Percentiles rank a stretch among this genome's conserved stretches.
Conservation (phyloP, 148 eudicot genomes). For the Rhododendron ferrugineum region DNA sequence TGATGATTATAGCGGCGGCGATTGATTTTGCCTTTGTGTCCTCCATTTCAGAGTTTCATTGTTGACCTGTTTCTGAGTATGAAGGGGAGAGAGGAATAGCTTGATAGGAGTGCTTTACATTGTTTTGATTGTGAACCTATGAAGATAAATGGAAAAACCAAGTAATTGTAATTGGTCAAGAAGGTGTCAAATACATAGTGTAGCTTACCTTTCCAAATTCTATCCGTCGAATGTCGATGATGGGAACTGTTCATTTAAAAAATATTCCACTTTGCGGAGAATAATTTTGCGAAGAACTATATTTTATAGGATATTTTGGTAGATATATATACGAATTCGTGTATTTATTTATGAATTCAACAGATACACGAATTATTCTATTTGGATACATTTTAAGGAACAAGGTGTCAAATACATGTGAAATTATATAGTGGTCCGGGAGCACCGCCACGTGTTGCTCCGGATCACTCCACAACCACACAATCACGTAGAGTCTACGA, state of each 20-base stretch:
- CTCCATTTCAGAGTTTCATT: conserved; percentile 42
- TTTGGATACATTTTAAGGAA: neutral
- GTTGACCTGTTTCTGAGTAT: neutral
- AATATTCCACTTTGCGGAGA: neutral
- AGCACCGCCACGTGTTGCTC: neutral
- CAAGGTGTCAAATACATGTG: neutral
- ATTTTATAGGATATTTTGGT: too few species aligned
- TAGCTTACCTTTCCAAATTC: too few species aligned
- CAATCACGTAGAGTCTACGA: neutral
- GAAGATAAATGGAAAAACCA: neutral
- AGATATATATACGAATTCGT: too few species aligned
- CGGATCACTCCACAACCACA: too few species aligned
- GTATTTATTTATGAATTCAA: too few species aligned
- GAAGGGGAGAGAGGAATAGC: neutral
- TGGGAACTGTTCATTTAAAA: too few species aligned
- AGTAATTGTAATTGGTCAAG: neutral
- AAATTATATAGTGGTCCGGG: neutral
- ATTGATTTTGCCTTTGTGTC: conserved; percentile 44
- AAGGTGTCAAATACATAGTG: too few species aligned
- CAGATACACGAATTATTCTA: neutral
- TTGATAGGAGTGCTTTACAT: neutral
- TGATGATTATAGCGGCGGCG: conserved; percentile 27
- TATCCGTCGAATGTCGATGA: too few species aligned
- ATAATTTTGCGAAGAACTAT: neutral
- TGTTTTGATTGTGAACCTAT: neutral